Evolutionary conservation across 371 early-diverging fungal species (phyloP), one percentile per base, ranked within the genome.

Genomic region (Mortierella sp.): DNA sequence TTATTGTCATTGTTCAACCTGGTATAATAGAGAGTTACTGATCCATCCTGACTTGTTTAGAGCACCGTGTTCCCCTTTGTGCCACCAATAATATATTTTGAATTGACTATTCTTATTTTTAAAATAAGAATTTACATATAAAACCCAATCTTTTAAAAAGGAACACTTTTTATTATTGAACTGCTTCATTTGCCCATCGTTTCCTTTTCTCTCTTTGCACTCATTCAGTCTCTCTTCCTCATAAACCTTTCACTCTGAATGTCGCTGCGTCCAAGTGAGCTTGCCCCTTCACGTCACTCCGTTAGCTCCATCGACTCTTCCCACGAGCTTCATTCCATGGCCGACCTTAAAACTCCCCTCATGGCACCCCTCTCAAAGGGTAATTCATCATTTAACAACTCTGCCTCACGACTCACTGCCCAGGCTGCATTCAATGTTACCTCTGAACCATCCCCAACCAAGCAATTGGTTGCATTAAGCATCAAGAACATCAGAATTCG

Each of bases 401-500:
- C 77, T 0, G 55, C 57, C 47, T 60, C 70, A 35, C 32, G 71
- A 9, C 58, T 35, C 34, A 80, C 83, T 5, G 83, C 83, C 19
- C 82, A 81, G 64, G 59, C 70, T 7, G 59, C 67, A 12, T 83
- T 70, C 68, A 56, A 70, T 55, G 78, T 83, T 35, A 35, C 49
- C 31, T 70, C 81, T 7, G 62, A 66, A 13, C 83, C 75, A 2
- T 70, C 83, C 0, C 49, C 71, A 3, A 7, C 32, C n/a, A 70
- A 73, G 23, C 83, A 83, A 58, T 40, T 83, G 19, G 57, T 66
- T 19, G 83, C 83, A 7, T 74, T 83, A 3, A 53, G 59, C 47
- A 64, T 70, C 68, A 81, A 81, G 68, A 82, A 82, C 31, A 42
- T 72, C 35, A 61, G 58, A 19, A 42, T 83, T 59, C 71, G 78